Evolutionary conservation across 805 yeast genomes (phyloP), one percentile per base, ranked within the genome.

Genomic region (Metschnikowia reukaufii): DNA sequence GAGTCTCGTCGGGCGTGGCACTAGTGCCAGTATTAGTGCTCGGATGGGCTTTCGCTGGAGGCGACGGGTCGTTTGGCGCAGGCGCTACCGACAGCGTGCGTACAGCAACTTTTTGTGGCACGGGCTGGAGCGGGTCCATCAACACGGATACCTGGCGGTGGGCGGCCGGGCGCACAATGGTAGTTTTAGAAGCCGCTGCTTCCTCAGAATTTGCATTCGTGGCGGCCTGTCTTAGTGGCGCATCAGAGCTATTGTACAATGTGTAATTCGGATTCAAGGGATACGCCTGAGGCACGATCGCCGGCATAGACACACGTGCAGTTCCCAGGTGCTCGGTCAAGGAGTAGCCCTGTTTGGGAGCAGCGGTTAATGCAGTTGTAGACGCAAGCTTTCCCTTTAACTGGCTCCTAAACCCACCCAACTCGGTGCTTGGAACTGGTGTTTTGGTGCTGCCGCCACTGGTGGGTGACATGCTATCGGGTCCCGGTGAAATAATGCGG

Each of bases 61-160:
- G n/a, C n/a, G n/a, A n/a, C 25, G 29, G 30, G 35, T 30, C 25
- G 23, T 19, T 13, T 2, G 29, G 29, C 12, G 29, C 29, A 9
- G 12, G 12, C 3, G 29, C 29, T 25, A 25, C 29, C 8, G 29
- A 25, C 12, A 13, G 12, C 29, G 29, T 25, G 30, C 32, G 40
- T 12, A 18, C n/a, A 20, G 38, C 3, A n/a, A 19, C 38, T n/a
- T 19, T 35, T n/a, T 17, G 35, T 4, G 45, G 18, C 10, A 34
- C 39, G 6, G 70, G 68, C 49, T 65, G 72, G 36, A 66, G 59
- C 4, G 72, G 72, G 48, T 67, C 72, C 63, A 64, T 72, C 50
- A 60, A 65, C 16, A 73, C 67, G 12, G 78, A 73, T 29, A 64
- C 59, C 49, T 74, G 73, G 37, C 79, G 63, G 10, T 67, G 59